Evolutionary conservation across 352 stramenopile genomes (phyloP), one percentile per base, ranked within the genome.

Genomic region (Elongisporangium anandrum): DNA sequence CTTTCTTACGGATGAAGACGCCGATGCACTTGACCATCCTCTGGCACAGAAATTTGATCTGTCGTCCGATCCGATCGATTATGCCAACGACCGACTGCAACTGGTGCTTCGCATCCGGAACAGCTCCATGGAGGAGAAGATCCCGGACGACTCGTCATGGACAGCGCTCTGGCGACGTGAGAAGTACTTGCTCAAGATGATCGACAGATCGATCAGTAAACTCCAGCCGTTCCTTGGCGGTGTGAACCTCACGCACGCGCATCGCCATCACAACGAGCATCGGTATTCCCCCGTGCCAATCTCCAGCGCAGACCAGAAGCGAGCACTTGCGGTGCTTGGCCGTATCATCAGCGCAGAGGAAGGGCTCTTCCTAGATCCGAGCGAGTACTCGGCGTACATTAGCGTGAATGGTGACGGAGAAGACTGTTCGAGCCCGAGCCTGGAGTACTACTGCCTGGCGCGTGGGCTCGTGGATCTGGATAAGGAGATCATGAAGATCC

Each of bases 1-100:
- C 21, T 92, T 92, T 52, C 68, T 92, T 10, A 83, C 79, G 0
- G 82, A 92, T 54, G 81, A 90, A 65, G 70, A 73, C 50, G 50
- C 63, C 10, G 70, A 84, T 10, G 54, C 60, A 34, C 59, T 61
- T 39, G 59, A 66, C 6, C 87, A 86, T 50, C 79, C 83, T 50
- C 87, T 72, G 51, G 75, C 62, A 0, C 78, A 87, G 58, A 59
- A 57, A 2, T 88, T 81, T 48, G 83, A 90, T 29, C 60, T 90
- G 47, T 88, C 82, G 15, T 69, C 66, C 0, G 77, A 90, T 54
- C 60, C 72, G 9, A 71, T 90, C 12, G 77, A 81, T 51, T 89
- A 71, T 23, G 79, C 77, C 9, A 67, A 71, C 26, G 77, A 90
- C 66, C 75, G 65, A 0, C 56, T 92, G 10, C 52, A 76, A 9